phyloP scores from a whole-genome alignment of 345 rosid genomes.

The Eucalyptus sp. region DNA sequence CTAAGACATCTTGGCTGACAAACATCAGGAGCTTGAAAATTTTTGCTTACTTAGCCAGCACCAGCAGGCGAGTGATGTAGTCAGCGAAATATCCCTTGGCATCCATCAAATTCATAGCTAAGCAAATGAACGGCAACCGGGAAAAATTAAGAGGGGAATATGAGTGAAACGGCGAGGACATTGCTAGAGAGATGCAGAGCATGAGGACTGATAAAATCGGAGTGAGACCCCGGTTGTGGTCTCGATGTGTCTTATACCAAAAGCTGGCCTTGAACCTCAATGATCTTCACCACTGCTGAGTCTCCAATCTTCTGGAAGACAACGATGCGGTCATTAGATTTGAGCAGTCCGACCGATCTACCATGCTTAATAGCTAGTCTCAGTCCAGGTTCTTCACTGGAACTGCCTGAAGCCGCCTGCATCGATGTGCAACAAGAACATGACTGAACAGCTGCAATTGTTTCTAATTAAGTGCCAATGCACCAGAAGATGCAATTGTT shows the following conservation, averaged over 20 bases:
- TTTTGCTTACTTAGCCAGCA: neutral
- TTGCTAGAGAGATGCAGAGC: neutral
- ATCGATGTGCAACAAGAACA: neutral
- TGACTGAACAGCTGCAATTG: neutral
- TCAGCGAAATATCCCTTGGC: neutral
- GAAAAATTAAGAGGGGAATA: neutral
- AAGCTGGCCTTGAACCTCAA: neutral
- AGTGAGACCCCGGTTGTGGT: neutral
- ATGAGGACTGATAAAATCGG: neutral
- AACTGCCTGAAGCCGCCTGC: neutral
- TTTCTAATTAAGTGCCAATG: neutral
- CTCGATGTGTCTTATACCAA: neutral
- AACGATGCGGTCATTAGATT: neutral
- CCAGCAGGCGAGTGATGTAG: neutral
- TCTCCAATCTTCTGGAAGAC: constrained; percentile 9
- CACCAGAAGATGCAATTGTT: neutral
- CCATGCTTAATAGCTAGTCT: constrained; percentile 5
- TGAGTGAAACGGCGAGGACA: neutral
- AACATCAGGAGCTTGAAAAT: neutral
- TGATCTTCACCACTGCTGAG: constrained; percentile 4
- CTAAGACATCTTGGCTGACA: neutral
- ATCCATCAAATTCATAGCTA: neutral
- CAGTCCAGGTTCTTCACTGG: constrained; percentile 3
- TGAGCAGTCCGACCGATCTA: neutral
- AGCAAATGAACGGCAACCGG: neutral